phyloP scores from a whole-genome alignment of 2,329 filamentous ascomycete species.

The Drechslera avenae region DNA sequence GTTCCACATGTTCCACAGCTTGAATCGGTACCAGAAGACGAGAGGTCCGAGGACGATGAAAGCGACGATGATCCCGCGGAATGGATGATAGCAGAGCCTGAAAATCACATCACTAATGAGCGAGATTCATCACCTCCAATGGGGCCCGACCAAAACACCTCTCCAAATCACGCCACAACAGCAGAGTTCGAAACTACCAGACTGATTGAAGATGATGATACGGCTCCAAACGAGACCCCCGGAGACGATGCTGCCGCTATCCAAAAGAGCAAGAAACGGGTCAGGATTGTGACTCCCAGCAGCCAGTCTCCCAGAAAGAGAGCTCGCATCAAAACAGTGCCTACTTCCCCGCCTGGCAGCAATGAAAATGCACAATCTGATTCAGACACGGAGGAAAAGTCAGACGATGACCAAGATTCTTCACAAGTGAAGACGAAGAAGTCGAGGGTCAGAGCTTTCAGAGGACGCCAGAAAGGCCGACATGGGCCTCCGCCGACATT shows the following conservation, averaged over 20 bases:
- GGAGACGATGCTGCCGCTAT: background rate
- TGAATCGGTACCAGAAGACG: conserved; percentile 1
- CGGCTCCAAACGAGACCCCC: background rate
- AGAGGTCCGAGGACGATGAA: conserved; percentile 11
- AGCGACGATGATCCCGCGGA: conserved; percentile 8
- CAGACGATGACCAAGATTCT: background rate
- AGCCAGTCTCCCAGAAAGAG: conserved; percentile 20
- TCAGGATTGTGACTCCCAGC: conserved; percentile 21
- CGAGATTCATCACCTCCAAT: background rate
- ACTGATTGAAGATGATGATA: background rate
- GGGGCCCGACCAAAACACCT: background rate
- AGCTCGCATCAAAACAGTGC: conserved; percentile 3
- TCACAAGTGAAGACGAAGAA: conserved; percentile 11
- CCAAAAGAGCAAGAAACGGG: conserved; percentile 26
- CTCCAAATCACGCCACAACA: background rate
- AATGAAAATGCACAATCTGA: conserved; percentile 16
- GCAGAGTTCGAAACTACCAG: background rate
- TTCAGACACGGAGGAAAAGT: conserved; percentile 19
- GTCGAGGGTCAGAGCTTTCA: conserved; percentile 2
- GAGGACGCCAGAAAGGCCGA: conserved; percentile 16
- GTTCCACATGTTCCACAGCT: conserved; percentile 5
- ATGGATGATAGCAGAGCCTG: background rate
- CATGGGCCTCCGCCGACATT: conserved; percentile 28
- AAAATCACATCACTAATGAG: background rate
- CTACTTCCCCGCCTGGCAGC: conserved; percentile 7